Conservation (phyloP, 441 rosid species). For the Mallotus japonicus region DNA sequence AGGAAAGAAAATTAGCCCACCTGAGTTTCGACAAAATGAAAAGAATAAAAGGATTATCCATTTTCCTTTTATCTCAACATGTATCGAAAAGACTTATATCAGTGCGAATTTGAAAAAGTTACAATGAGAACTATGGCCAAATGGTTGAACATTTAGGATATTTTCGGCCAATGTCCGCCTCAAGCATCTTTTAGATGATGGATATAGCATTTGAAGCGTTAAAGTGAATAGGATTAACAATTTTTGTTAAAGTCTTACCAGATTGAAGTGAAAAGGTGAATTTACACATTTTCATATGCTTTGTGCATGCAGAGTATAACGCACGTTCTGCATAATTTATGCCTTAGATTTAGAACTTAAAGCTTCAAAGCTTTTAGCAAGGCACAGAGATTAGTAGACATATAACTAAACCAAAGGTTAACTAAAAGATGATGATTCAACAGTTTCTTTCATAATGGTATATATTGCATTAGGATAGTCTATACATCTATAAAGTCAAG, state of each 20-base stretch:
- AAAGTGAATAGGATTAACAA: neutral
- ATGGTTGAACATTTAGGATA: conserved; percentile 1
- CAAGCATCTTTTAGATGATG: neutral
- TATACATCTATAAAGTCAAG: neutral
- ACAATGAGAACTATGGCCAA: neutral
- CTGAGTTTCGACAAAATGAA: conserved; percentile 8
- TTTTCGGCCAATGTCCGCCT: neutral
- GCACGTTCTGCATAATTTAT: neutral
- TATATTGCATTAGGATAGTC: neutral
- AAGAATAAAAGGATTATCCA: neutral
- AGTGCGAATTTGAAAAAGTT: neutral
- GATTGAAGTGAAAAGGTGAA: neutral
- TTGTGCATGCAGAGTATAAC: neutral
- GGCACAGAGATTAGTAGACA: neutral
- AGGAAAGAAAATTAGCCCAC: neutral
- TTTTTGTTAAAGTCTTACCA: neutral
- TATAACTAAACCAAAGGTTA: neutral
- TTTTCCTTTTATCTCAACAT: neutral
- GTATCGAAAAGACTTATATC: neutral
- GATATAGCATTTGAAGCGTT: neutral
- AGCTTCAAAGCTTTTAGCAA: neutral
- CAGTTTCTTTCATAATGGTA: neutral
- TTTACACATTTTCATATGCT: too few species aligned
- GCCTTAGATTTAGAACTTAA: neutral
- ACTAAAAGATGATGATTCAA: neutral